Base-by-base conservation (phyloP, 2,329 filamentous ascomycete genomes). In the Microdochium paspali region DNA sequence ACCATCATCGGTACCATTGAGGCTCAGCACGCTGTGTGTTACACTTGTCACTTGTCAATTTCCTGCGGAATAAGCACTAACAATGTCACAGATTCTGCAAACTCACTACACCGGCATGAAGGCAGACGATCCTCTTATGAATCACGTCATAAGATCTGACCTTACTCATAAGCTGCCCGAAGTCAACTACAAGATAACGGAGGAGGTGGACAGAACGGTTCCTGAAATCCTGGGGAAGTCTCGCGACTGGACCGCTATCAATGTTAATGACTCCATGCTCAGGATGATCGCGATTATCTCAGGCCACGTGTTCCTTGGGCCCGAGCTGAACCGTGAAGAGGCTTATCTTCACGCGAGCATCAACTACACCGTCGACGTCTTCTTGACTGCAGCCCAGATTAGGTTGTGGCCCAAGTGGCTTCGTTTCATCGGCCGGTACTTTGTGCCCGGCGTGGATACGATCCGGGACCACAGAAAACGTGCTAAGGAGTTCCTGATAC, bases 331-430 rank as follows among this genome's bases (percentile, higher is more conserved):
- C 51, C 69, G 66, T 26, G 55, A 63, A 3, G 68, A 71, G 32
- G 60, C 63, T 24, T 76, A 74, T 53, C 55, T 75, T 2, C 64
- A 73, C 32, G 62, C 67, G 4, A 64, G 68, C n/a, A 72, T 74
- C 49, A 69, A 69, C 53, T 75, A 71, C 54, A 73, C 72, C 7
- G 46, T 70, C 15, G 66, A 71, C 21, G 47, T 73, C 3, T 63
- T 71, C 53, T 55, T 48, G 1, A 68, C 67, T 1, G 59, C 63
- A 10, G 45, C 47, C 1, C 48, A 50, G 32, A 43, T 58, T 3
- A 59, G 55, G 50, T 18, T 49, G 24, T 60, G 55, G 55, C 44
- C 32, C 26, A 21, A 18, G 3, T 66, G 62, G 60, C 51, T 62
- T 20, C 61, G 69, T 0, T 62, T 60, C 4, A 52, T 70, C 31